Evolutionary conservation across 164 flowering plant species (phyloP).

Genomic region (Euptelea pleiosperma): DNA sequence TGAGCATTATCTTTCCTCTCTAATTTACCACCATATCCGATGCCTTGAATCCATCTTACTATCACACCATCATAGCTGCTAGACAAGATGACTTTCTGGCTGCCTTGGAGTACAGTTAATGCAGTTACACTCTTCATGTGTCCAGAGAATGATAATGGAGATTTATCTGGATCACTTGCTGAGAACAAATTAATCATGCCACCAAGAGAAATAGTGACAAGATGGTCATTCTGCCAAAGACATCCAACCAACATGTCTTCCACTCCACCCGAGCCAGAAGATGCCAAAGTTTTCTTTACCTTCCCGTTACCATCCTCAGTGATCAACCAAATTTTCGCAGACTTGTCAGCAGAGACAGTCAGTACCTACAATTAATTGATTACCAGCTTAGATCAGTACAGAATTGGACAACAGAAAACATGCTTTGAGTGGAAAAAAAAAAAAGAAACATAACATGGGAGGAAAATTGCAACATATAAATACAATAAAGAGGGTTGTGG

Average conservation of each 20-base stretch:
- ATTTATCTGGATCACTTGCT: slow-evolving; percentile 75
- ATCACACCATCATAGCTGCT: slow-evolving; percentile 93
- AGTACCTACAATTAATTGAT: slow-evolving; percentile 49
- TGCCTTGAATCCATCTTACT: slow-evolving; percentile 82
- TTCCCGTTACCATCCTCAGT: slow-evolving; percentile 70
- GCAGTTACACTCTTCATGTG: slow-evolving; percentile 81
- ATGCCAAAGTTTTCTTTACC: slow-evolving; percentile 58
- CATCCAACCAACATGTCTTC: slow-evolving; percentile 98
- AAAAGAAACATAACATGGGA: neutral
- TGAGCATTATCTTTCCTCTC: slow-evolving; percentile 73
- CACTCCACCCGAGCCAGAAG: slow-evolving; percentile 81
- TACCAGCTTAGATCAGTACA: slow-evolving; percentile 8
- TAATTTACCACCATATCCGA: slow-evolving; percentile 74
- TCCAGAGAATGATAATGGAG: slow-evolving; percentile 68
- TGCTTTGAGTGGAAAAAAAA: neutral
- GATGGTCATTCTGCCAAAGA: slow-evolving; percentile 86
- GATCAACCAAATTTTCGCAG: slow-evolving; percentile 93
- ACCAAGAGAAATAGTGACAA: slow-evolving; percentile 92
- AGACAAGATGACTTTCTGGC: slow-evolving; percentile 59
- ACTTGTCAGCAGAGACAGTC: slow-evolving; percentile 96
- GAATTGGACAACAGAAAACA: slow-evolving; percentile 4
- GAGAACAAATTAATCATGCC: slow-evolving; percentile 75
- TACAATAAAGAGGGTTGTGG: neutral
- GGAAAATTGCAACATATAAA: slow-evolving; percentile 1
- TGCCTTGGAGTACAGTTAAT: slow-evolving; percentile 51